Evolutionary conservation across 345 rosid species (phyloP).

Genomic region (Ricinus communis): DNA sequence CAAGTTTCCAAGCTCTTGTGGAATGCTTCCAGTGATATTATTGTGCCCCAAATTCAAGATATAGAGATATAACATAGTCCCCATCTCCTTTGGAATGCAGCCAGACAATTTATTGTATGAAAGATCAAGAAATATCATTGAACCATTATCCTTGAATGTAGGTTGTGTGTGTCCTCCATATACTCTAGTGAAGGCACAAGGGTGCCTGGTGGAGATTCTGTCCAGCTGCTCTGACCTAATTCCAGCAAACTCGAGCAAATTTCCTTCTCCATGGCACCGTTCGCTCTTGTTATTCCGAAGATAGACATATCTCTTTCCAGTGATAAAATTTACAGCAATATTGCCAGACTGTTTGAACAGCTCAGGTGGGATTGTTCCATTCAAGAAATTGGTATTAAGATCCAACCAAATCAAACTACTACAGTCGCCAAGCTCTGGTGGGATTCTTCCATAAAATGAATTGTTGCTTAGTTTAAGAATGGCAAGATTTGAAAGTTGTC

Average conservation of each 20-base stretch:
- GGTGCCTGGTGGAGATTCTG: conserved; percentile 68
- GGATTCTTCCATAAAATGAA: conserved; percentile 72
- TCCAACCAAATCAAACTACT: conserved; percentile 92
- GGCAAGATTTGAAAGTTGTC: conserved; percentile 65
- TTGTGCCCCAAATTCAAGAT: conserved; percentile 87
- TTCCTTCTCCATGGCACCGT: conserved; percentile 88
- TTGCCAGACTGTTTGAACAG: conserved; percentile 88
- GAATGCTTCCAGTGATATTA: conserved; percentile 64
- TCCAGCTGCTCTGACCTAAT: conserved; percentile 54
- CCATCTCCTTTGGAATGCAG: conserved; percentile 77
- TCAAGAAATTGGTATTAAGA: conserved; percentile 70
- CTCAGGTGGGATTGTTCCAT: conserved; percentile 70
- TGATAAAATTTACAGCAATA: conserved; percentile 66
- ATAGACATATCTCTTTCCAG: conserved; percentile 77
- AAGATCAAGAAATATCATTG: conserved; percentile 89
- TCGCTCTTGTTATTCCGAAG: conserved; percentile 79
- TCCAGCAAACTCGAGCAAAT: conserved; percentile 86
- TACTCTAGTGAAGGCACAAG: conserved; percentile 78
- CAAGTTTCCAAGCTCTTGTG: conserved; percentile 66
- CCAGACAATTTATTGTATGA: conserved; percentile 76
- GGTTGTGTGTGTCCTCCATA: conserved; percentile 72
- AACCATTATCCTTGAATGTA: conserved; percentile 81
- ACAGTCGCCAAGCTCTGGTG: conserved; percentile 87
- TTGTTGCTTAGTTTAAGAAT: conserved; percentile 94
- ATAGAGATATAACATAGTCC: conserved; percentile 64